phyloP scores from a whole-genome alignment of 148 eudicot species.

The Persicaria maculosa region DNA sequence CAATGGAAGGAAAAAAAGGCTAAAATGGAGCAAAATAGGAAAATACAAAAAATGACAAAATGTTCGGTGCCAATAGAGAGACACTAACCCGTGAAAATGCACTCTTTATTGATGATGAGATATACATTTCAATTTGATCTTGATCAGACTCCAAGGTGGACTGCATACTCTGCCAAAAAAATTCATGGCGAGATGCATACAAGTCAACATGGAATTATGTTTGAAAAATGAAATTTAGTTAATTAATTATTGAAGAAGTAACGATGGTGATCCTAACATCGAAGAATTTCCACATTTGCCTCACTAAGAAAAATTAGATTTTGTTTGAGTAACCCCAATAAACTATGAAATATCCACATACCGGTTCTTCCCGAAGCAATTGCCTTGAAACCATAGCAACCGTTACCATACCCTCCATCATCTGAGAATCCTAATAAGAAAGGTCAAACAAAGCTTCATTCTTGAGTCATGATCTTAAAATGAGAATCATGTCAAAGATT shows the following conservation, averaged over 20 bases:
- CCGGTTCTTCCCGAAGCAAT: constrained; percentile 84
- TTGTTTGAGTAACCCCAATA: constrained; percentile 4
- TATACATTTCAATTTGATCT: constrained; percentile 81
- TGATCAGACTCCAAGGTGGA: constrained; percentile 39
- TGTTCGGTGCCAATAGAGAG: neutral
- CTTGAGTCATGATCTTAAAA: neutral
- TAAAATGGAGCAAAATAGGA: too few relatives aligned
- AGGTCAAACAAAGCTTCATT: constrained; percentile 11
- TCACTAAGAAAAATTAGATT: constrained; percentile 4
- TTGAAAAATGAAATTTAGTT: neutral
- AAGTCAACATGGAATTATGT: neutral
- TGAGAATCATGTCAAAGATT: neutral
- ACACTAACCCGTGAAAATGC: constrained; percentile 78
- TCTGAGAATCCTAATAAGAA: constrained; percentile 27
- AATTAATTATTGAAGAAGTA: neutral
- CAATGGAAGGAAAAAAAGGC: too few relatives aligned
- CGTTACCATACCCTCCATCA: constrained; percentile 63
- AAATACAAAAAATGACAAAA: too few relatives aligned
- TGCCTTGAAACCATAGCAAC: constrained; percentile 82
- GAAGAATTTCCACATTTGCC: neutral
- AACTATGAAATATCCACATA: constrained; percentile 31
- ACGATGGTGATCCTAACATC: neutral
- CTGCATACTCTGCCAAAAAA: constrained; percentile 44
- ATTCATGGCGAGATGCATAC: neutral
- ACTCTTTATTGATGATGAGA: constrained; percentile 63